These are phyloP conservation scores for Rhodotorula diobovata DNA, from an alignment of 768 basidiomycete species.

Conservation along the genomic window DNA sequence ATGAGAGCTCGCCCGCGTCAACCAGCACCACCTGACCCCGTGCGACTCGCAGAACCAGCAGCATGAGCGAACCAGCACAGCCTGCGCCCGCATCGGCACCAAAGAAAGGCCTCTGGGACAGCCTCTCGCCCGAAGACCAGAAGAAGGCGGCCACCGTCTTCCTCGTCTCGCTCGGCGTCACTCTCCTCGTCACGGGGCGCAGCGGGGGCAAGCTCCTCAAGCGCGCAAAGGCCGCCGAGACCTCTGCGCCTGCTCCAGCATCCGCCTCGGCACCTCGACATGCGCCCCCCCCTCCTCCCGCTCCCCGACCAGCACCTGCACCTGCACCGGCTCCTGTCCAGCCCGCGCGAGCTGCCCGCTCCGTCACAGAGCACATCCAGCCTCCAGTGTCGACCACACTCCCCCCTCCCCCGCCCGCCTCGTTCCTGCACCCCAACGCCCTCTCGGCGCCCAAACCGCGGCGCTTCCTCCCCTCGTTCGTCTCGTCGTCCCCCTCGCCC, in stretches of 20 bases:
- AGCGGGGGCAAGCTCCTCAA: constrained; percentile 33
- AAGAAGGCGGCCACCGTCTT: constrained; percentile 39
- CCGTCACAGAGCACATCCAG: not conserved
- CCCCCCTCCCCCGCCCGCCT: not conserved
- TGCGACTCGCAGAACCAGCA: not conserved
- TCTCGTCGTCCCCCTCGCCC: not conserved
- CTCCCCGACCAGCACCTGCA: not conserved
- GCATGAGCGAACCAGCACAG: not conserved
- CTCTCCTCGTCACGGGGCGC: constrained; percentile 38
- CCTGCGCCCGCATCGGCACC: not conserved
- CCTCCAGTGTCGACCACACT: not conserved
- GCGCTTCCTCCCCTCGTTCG: constrained; percentile 16
- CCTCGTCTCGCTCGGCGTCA: constrained; percentile 38
- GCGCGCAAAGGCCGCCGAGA: constrained; percentile 13
- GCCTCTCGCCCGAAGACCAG: constrained; percentile 14
- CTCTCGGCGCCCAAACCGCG: not conserved
- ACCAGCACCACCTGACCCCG: not conserved
- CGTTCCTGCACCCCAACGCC: constrained; percentile 22
- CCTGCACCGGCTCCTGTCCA: not conserved
- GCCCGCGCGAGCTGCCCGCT: not conserved
- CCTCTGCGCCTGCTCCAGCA: not conserved
- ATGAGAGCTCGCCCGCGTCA: not conserved
- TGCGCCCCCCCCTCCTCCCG: not conserved
- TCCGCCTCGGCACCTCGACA: not conserved
- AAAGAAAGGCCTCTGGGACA: constrained; percentile 7